Base-by-base conservation (phyloP, 75 land plant species). In the Cryptomeria japonica region DNA sequence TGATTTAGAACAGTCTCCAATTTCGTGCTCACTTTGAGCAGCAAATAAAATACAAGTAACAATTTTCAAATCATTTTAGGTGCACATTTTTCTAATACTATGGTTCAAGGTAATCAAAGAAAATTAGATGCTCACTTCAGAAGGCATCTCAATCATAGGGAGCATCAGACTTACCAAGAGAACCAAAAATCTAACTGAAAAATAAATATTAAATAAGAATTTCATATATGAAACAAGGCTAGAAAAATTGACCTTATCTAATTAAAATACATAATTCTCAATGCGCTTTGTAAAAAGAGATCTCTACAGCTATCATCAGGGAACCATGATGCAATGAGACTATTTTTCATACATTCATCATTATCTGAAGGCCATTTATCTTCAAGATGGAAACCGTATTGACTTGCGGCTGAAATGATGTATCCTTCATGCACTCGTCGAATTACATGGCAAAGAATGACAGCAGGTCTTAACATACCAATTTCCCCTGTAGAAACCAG, bases 401-500 rank as follows among this genome's bases (percentile, higher is more conserved):
- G 49, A 34, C 85, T 87, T 85, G 99, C 99, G 82, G 91, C 88
- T 47, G 92, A 87, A 34, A 97, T 82, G 32, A 98, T 95, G 51
- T 92, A 92, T 53, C 88, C 91, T 86, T 96, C 99, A 87, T 93
- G 91, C 49, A 97, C 96, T 61, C 91, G 88, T 31, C 99, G 90
- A 18, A 92, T 80, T 41, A 94, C 83, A 90, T 98, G 97, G 87
- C 99, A 98, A 9, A 98, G 90, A 84, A 97, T 88, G 39, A 98
- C 89, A 58, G 92, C 87, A 22, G 95, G 92, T 84, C 89, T 86
- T 15, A 42, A 41, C 11, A 84, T 84, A 55, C 87, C 91, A 18
- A 41, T 61, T 6, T 12, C 56, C 80, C 19, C 83, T 12, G 51
- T 51, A 36, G 93, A 89, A 36, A 98, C 88, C 55, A 98, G 85